Evolutionary conservation across 2,329 filamentous ascomycete genomes (phyloP).

Genomic region (Colletotrichum sp.): DNA sequence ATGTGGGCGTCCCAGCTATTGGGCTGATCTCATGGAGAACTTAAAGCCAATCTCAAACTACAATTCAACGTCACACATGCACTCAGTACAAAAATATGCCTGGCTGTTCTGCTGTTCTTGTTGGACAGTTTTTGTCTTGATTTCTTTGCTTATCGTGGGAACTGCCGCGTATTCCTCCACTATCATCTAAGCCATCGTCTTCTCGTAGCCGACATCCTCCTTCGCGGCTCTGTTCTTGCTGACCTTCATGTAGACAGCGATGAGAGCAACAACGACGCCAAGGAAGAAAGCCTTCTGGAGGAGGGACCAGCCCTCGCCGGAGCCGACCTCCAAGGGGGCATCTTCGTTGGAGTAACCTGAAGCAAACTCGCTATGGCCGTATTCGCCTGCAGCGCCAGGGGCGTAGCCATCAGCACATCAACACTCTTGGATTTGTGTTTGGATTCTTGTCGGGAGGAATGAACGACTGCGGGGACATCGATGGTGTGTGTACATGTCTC

Average conservation of each 20-base stretch:
- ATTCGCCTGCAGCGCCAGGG: slow-evolving; percentile 33
- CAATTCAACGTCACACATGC: not conserved
- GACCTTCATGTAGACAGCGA: slow-evolving; percentile 50
- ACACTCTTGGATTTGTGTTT: slow-evolving; percentile 23
- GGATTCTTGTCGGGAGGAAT: not conserved
- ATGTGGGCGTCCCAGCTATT: slow-evolving; percentile 9
- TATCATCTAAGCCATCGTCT: slow-evolving; percentile 44
- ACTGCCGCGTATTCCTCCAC: not conserved
- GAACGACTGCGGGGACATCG: not conserved
- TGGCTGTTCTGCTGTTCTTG: not conserved
- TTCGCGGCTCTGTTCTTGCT: slow-evolving; percentile 32
- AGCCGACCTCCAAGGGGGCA: slow-evolving; percentile 27
- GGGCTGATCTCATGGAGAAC: not conserved
- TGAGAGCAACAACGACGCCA: slow-evolving; percentile 49
- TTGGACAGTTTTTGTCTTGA: not conserved
- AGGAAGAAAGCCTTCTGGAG: slow-evolving; percentile 58
- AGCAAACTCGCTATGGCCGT: slow-evolving; percentile 42
- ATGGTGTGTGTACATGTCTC: not conserved
- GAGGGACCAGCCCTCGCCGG: slow-evolving; percentile 44
- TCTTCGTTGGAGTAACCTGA: slow-evolving; percentile 39
- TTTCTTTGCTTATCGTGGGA: not conserved
- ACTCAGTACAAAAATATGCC: too few relatives aligned
- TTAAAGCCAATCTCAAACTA: not conserved
- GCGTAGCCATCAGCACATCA: slow-evolving; percentile 39
- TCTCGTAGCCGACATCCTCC: slow-evolving; percentile 44